Conservation (phyloP, 2,329 filamentous ascomycete species). For the Epichloe bromicola region DNA sequence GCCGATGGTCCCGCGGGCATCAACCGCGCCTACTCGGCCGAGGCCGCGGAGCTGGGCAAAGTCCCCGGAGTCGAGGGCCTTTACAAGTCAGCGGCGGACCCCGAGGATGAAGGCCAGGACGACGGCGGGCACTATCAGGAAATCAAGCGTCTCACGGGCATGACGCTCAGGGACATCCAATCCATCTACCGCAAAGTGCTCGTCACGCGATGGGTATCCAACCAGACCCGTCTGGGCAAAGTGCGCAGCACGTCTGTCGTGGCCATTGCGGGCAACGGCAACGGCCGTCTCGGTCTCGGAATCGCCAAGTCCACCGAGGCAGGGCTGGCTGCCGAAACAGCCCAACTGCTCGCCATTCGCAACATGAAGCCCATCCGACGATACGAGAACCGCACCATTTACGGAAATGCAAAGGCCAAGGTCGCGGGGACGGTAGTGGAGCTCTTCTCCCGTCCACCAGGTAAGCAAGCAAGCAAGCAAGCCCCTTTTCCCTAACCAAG, state of each 20-base stretch:
- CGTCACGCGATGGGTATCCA: conserved; percentile 61
- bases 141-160: conserved; percentile 41
- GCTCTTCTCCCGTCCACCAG: conserved; percentile 72
- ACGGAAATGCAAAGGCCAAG: conserved; percentile 71
- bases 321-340: conserved; percentile 54
- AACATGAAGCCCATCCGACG: conserved; percentile 88
- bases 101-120: conserved; percentile 37
- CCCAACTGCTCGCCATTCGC: conserved; percentile 67
- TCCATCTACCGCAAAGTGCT: conserved; percentile 56
- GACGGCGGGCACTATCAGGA: conserved; percentile 36
- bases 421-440: conserved; percentile 77
- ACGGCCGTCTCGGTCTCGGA: conserved; percentile 78
- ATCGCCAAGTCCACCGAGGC: conserved; percentile 76
- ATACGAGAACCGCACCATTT: conserved; percentile 89
- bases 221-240: conserved; percentile 96
- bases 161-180: conserved; percentile 38
- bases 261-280: conserved; percentile 72
- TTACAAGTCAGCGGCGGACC: conserved; percentile 35
- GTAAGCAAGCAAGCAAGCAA: conserved; percentile 36
- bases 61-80: conserved; percentile 38
- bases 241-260: conserved; percentile 64
- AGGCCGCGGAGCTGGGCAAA: conserved; percentile 38
- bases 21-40: conserved; percentile 25
- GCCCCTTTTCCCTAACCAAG: background rate
- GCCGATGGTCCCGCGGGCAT: conserved; percentile 23